phyloP scores from a whole-genome alignment of 1,139 yeast genomes.

The Pichia sp. region DNA sequence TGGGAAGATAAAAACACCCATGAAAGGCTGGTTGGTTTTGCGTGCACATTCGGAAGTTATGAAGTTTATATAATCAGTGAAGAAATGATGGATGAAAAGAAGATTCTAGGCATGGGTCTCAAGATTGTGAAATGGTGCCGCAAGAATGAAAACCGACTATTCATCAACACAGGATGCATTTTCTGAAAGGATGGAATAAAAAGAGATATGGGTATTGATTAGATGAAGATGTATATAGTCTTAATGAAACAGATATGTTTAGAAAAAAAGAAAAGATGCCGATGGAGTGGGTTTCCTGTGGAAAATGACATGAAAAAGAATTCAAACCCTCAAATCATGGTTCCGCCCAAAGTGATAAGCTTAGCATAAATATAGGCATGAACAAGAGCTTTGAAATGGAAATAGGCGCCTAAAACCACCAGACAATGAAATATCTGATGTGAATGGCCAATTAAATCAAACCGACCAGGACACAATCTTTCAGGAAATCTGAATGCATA shows the following conservation, averaged over 20 bases:
- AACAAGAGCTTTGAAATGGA: conserved; percentile 64
- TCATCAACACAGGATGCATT: conserved; percentile 23
- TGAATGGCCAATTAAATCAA: conserved; percentile 73
- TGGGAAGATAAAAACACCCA: conserved; percentile 17
- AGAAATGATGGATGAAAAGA: conserved; percentile 37
- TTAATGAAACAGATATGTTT: too few species aligned
- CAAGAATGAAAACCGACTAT: conserved; percentile 46
- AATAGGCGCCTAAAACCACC: conserved; percentile 74
- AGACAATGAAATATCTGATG: conserved; percentile 83
- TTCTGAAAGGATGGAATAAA: not conserved
- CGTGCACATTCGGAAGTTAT: conserved; percentile 40
- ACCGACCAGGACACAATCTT: conserved; percentile 53
- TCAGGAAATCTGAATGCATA: conserved; percentile 82
- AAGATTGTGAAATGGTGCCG: conserved; percentile 50
- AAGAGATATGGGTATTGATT: not conserved
- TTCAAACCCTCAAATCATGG: not conserved
- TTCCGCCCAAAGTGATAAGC: conserved; percentile 14
- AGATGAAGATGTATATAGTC: not conserved
- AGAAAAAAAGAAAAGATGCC: not conserved
- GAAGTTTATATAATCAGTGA: conserved; percentile 45
- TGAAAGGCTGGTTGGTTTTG: conserved; percentile 30
- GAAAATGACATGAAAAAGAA: not conserved
- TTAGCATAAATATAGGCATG: conserved; percentile 50
- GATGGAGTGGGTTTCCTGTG: not conserved
- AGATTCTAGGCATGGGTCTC: conserved; percentile 43